Conservation (phyloP, 2,329 filamentous ascomycete genomes). For the Talaromyces sp. region DNA sequence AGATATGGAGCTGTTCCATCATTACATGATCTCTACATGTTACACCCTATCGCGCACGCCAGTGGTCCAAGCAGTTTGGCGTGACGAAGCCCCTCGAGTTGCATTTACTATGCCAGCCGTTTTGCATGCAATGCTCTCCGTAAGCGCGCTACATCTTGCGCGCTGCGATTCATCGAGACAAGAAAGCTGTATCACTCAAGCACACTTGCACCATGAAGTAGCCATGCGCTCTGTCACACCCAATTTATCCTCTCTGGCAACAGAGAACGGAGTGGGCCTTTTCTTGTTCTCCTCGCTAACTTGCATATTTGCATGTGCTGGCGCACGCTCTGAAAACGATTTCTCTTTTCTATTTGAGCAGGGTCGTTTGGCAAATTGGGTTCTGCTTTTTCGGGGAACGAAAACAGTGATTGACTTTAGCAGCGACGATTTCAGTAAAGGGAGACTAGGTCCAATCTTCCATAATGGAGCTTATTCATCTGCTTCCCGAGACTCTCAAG, state of each 20-base stretch:
- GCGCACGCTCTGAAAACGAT: background rate
- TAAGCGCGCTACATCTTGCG: conserved; percentile 2
- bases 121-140: conserved; percentile 50
- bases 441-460: background rate
- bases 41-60: conserved; percentile 51
- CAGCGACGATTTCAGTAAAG: background rate
- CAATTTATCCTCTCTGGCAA: background rate
- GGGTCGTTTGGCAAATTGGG: conserved; percentile 4
- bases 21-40: conserved; percentile 55
- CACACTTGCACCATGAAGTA: conserved; percentile 3
- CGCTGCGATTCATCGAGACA: background rate
- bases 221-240: conserved; percentile 1
- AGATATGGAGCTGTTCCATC: conserved; percentile 58
- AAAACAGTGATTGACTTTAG: conserved; percentile 3
- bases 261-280: background rate
- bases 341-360: conserved; percentile 2
- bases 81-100: conserved; percentile 51
- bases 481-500: background rate
- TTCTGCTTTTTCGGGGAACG: background rate
- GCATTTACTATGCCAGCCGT: conserved; percentile 53
- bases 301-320: conserved; percentile 2
- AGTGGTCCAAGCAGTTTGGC: conserved; percentile 50
- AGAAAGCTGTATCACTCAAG: conserved; percentile 1
- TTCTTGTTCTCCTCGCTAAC: conserved; percentile 6
- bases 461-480: background rate